Conservation (phyloP, 192 early-diverging fungal genomes). For the Phycomyces nitens region DNA sequence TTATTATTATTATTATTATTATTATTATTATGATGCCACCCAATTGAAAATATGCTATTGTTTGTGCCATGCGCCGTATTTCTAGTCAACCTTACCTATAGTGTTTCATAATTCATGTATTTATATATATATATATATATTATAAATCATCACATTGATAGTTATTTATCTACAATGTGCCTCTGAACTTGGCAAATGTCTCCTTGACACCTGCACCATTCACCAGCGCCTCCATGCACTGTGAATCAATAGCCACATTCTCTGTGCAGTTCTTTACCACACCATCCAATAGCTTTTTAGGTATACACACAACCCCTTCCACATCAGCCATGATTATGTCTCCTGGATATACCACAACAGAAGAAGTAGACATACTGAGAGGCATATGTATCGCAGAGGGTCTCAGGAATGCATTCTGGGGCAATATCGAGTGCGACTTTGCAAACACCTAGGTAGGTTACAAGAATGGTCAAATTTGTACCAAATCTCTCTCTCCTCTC, state of each 20-base stretch:
- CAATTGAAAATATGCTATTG: no score
- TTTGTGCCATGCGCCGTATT: no score
- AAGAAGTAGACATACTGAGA: slow-evolving; percentile 41
- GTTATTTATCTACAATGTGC: slow-evolving; percentile 12
- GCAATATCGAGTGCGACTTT: slow-evolving; percentile 45
- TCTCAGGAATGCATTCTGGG: slow-evolving; percentile 42
- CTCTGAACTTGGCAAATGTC: slow-evolving; percentile 49
- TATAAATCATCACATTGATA: background rate
- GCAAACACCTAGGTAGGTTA: slow-evolving; percentile 59
- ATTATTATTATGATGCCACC: no score
- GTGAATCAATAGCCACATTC: slow-evolving; percentile 43
- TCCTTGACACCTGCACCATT: slow-evolving; percentile 43
- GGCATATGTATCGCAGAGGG: slow-evolving; percentile 44
- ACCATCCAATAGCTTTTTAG: slow-evolving; percentile 35
- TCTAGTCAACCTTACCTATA: no score
- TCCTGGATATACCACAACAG: slow-evolving; percentile 45
- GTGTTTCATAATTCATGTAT: no score
- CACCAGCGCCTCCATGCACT: slow-evolving; percentile 48
- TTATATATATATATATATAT: no score
- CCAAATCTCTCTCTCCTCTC: no score
- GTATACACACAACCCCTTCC: slow-evolving; percentile 55
- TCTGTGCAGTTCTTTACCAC: slow-evolving; percentile 48
- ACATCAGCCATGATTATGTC: slow-evolving; percentile 56
- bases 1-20: no score
- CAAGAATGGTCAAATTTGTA: background rate